These are phyloP conservation scores for Cladophialophora exuberans DNA, from an alignment of 2,329 filamentous ascomycete genomes.

Conservation along the genomic window DNA sequence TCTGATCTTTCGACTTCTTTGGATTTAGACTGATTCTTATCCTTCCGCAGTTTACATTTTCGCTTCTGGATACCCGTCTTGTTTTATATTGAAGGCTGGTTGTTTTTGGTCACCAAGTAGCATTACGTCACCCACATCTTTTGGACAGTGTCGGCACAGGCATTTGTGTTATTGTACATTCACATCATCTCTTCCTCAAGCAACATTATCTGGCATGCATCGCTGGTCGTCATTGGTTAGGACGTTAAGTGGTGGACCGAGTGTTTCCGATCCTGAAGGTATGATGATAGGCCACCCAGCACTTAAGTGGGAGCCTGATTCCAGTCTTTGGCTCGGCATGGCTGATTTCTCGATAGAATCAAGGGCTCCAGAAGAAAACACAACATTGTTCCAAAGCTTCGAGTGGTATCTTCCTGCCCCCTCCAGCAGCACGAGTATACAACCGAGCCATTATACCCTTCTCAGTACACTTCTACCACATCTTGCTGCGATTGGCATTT, in stretches of 20 bases:
- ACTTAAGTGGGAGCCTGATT: not conserved
- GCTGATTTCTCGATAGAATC: slow-evolving; percentile 1
- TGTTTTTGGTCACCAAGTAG: too few species aligned
- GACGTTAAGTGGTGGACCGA: slow-evolving; percentile 6
- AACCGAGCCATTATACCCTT: slow-evolving; percentile 63
- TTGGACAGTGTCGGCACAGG: too few species aligned
- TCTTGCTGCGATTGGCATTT: slow-evolving; percentile 63
- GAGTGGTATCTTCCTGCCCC: slow-evolving; percentile 68
- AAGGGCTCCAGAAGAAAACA: slow-evolving; percentile 43
- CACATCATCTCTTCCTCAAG: too few species aligned
- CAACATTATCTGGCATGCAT: too few species aligned
- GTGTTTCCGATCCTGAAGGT: slow-evolving; percentile 1
- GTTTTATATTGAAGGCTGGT: too few species aligned
- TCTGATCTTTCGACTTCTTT: too few species aligned
- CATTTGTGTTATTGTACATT: too few species aligned
- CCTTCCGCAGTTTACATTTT: too few species aligned
- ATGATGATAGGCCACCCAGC: not conserved
- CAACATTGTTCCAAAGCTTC: slow-evolving; percentile 69
- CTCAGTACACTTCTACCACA: slow-evolving; percentile 56
- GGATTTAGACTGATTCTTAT: too few species aligned
- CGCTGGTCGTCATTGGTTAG: slow-evolving; percentile 11
- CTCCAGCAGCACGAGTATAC: slow-evolving; percentile 35
- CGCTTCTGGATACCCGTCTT: too few species aligned
- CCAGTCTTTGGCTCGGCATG: too few species aligned
- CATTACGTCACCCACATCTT: too few species aligned